Conservation (phyloP, 495 filamentous ascomycete genomes). For the Tirmania nivea region DNA sequence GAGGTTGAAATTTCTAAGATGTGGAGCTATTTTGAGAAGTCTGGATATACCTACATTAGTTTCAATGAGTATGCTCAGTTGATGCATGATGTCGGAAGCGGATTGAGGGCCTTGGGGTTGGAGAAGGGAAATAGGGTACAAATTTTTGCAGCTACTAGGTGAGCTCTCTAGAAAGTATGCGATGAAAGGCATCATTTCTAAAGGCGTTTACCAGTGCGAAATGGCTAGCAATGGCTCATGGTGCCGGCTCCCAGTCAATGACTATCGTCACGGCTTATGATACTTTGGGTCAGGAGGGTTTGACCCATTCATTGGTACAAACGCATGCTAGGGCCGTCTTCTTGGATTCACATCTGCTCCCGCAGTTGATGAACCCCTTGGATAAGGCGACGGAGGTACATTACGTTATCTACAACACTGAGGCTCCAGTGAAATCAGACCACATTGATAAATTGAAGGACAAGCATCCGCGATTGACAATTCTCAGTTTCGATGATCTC, state of each 20-base stretch:
- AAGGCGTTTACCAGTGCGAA: conserved; percentile 30
- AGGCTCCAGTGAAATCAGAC: conserved; percentile 48
- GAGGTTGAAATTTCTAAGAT: conserved; percentile 82
- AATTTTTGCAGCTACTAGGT: conserved; percentile 75
- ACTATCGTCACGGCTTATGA: conserved; percentile 95
- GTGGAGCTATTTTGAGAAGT: conserved; percentile 90
- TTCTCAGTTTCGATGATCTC: conserved; percentile 72
- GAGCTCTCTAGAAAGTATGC: not conserved
- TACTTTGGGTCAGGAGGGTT: conserved; percentile 80
- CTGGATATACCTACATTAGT: conserved; percentile 62
- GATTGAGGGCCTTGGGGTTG: conserved; percentile 62
- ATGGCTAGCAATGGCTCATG: conserved; percentile 61
- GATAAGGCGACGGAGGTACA: conserved; percentile 58
- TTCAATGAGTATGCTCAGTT: conserved; percentile 76
- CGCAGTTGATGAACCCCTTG: conserved; percentile 59
- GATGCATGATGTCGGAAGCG: conserved; percentile 49
- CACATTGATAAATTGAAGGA: conserved; percentile 63
- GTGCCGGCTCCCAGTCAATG: conserved; percentile 71
- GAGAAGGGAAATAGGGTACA: conserved; percentile 52
- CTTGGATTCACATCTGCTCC: conserved; percentile 64
- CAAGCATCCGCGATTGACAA: conserved; percentile 42
- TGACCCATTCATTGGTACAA: conserved; percentile 77
- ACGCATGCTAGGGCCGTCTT: conserved; percentile 76
- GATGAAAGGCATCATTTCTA: not conserved
- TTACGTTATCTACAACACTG: conserved; percentile 75